These are phyloP conservation scores for Gleditsia sinensis DNA, from an alignment of 306 rosid genomes.

Conservation along the genomic window DNA sequence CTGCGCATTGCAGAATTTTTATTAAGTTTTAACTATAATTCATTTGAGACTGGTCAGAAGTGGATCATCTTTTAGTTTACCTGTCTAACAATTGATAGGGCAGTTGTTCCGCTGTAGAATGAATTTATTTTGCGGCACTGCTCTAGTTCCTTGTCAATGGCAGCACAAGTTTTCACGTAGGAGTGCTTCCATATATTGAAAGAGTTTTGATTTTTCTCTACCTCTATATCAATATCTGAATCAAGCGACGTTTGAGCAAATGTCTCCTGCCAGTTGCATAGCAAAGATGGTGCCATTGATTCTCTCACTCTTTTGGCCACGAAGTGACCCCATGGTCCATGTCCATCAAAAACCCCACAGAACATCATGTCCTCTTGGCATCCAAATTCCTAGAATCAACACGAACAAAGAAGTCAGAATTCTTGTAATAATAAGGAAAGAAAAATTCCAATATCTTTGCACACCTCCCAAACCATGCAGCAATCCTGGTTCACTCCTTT, in stretches of 20 bases:
- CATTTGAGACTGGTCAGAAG: not conserved
- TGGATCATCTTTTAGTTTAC: conserved; percentile 35
- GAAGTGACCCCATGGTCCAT: conserved; percentile 90
- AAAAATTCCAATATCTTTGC: not conserved
- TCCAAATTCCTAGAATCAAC: conserved; percentile 72
- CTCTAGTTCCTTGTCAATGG: conserved; percentile 66
- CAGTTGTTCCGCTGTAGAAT: conserved; percentile 81
- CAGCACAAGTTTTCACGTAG: conserved; percentile 75
- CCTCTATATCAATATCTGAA: conserved; percentile 42
- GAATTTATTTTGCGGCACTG: conserved; percentile 69
- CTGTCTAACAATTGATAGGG: conserved; percentile 79
- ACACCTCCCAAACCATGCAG: conserved; percentile 93
- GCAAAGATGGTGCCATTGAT: conserved; percentile 67
- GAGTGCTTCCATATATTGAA: conserved; percentile 74
- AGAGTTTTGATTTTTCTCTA: conserved; percentile 51
- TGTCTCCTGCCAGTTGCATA: conserved; percentile 80
- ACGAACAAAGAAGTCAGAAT: not conserved
- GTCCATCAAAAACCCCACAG: conserved; percentile 90
- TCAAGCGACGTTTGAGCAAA: conserved; percentile 57
- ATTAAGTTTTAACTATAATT: not conserved
- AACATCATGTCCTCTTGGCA: conserved; percentile 84
- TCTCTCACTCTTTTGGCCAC: conserved; percentile 74
- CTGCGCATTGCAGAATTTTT: conserved; percentile 29
- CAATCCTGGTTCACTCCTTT: conserved; percentile 90
- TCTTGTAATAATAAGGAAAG: not conserved